A percentile compares a stretch with the other conserved stretches of the same genome.
Conservation (phyloP, 2,329 filamentous ascomycete genomes). For the Tolypocladium paradoxum region DNA sequence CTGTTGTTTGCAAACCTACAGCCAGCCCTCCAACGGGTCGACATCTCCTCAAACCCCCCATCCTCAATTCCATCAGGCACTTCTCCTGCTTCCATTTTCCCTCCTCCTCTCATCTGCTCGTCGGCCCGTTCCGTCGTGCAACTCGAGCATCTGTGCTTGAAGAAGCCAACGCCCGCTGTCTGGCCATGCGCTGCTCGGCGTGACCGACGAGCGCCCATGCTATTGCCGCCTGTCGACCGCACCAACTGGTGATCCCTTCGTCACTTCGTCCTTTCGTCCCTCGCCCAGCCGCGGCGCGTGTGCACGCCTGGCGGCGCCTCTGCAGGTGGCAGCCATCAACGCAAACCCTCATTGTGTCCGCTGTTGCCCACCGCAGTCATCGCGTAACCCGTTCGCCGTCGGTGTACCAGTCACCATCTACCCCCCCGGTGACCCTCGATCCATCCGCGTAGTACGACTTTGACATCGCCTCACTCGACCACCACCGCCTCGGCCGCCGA, state of each 20-base stretch:
- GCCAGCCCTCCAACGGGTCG: neutral
- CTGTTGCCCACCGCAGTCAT: neutral
- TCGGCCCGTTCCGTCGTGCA: neutral
- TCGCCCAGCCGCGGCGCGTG: neutral
- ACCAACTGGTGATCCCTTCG: neutral
- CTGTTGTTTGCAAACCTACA: neutral
- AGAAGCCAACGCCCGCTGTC: neutral
- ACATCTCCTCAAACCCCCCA: neutral
- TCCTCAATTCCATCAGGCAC: neutral
- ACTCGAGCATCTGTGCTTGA: neutral
- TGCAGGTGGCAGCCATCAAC: neutral
- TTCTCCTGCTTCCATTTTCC: neutral
- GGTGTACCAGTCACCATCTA: neutral
- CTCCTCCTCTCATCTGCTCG: neutral
- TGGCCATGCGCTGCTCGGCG: slow-evolving; percentile 2
- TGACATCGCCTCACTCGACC: neutral
- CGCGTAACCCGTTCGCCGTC: neutral
- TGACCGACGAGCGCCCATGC: slow-evolving; percentile 2
- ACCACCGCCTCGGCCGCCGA: neutral
- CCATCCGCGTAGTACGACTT: neutral
- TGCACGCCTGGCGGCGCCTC: neutral
- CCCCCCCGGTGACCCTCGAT: neutral
- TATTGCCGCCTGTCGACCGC: neutral
- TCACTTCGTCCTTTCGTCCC: neutral
- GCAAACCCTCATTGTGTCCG: neutral